Evolutionary conservation across 2,329 filamentous ascomycete genomes (phyloP), one percentile per base, ranked within the genome.

Genomic region (Phyllosticta capitalensis): DNA sequence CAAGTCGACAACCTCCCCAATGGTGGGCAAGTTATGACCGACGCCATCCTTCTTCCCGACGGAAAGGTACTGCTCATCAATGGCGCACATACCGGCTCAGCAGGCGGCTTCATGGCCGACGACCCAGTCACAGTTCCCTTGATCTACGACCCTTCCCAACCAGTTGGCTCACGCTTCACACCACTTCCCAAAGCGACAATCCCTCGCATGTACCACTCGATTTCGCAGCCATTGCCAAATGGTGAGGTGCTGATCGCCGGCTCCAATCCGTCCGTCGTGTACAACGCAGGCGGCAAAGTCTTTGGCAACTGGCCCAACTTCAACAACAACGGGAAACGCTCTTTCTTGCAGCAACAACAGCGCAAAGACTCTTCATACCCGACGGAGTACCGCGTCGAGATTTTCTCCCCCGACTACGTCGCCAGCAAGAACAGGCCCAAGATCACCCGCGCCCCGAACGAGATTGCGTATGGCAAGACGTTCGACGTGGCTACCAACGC

Each of bases 381-480:
- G 3, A 83, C 79, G 0, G 80, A 83, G 56, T 83, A 80, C 67
- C 75, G 80, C 5, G 78, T 82, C 10, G 81, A 83, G 66, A 76
- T 75, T 17, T 83, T 79, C 61, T 77, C 76, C 20, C 81, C 81
- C 26, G 78, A 79, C 4, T 83, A 83, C 61, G 73, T 83, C 6
- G 69, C 71, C 24, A 78, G 76, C 0, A 70, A 67, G 56, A 71
- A 78, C n/a, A 78, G 80, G 3, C 74, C 68, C 3, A 69, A 74
- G 55, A 67, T 81, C 52, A 58, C 62, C 3, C 66, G 79, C 4
- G 73, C 73, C 3, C 67, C 67, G 4, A 72, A 67, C 21, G 68
- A 66, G 3, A 66, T 82, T 5, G 68, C 76, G 61, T 68, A 58
- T 20, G 55, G 73, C 2, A 70, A 65, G 22, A 67, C 63, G 5